Evolutionary conservation across 495 filamentous ascomycete species (phyloP).

Genomic region (Darksidea phi): DNA sequence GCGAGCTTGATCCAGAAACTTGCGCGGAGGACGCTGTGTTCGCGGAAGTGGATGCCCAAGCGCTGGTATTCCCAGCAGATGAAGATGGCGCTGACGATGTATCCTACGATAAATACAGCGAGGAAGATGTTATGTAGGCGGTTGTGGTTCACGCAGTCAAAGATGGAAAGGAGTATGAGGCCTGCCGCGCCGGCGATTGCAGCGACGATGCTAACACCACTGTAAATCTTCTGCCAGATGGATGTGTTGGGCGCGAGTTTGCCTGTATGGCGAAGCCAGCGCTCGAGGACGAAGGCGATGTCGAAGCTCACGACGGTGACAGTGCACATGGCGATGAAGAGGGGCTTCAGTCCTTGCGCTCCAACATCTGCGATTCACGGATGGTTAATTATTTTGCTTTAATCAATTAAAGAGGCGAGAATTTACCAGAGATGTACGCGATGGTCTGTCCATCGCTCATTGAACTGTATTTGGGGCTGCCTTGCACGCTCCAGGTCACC

Average conservation of each 20-base stretch:
- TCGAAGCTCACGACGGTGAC: constrained; percentile 84
- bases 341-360: constrained; percentile 68
- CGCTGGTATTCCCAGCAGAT: constrained; percentile 86
- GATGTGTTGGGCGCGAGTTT: constrained; percentile 70
- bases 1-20: constrained; percentile 79
- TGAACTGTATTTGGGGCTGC: constrained; percentile 60
- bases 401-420: constrained; percentile 11
- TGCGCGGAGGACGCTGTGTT: constrained; percentile 67
- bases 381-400: not conserved
- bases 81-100: constrained; percentile 76
- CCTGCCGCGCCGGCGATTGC: constrained; percentile 74
- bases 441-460: constrained; percentile 67
- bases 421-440: constrained; percentile 57
- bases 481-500: constrained; percentile 63
- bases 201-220: constrained; percentile 65
- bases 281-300: constrained; percentile 74
- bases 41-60: constrained; percentile 71
- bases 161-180: constrained; percentile 77
- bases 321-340: constrained; percentile 79
- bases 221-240: constrained; percentile 65
- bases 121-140: constrained; percentile 74
- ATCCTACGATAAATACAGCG: constrained; percentile 74
- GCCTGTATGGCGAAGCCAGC: constrained; percentile 75
- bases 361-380: constrained; percentile 66
- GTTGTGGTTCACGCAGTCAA: constrained; percentile 71